Evolutionary conservation across 1,139 yeast species (phyloP).

Genomic region (Kluyveromyces sp.): DNA sequence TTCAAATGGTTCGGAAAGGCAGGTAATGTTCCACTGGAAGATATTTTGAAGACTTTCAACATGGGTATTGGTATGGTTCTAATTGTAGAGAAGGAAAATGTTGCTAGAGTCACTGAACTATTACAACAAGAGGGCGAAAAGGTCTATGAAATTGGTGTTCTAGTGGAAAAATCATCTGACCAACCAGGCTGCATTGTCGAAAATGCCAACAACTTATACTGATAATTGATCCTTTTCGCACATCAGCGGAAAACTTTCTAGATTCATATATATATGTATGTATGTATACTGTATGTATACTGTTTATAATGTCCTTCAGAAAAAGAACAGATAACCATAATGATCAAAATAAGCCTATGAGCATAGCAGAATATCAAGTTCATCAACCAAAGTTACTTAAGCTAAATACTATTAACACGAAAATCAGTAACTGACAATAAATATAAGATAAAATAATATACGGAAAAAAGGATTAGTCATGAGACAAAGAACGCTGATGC

Average conservation of each 20-base stretch:
- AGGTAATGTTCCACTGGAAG: constrained; percentile 82
- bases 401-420: too few species aligned
- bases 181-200: constrained; percentile 61
- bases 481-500: constrained; percentile 15
- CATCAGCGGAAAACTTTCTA: too few species aligned
- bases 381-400: too few species aligned
- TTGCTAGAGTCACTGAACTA: constrained; percentile 44
- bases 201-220: constrained; percentile 56
- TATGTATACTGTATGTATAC: too few species aligned
- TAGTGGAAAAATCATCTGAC: constrained; percentile 44
- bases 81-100: constrained; percentile 63
- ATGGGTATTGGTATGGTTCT: constrained; percentile 97
- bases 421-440: too few species aligned
- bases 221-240: constrained; percentile 9
- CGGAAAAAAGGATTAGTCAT: constrained; percentile 1
- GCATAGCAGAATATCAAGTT: too few species aligned
- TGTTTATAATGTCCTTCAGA: too few species aligned
- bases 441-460: too few species aligned
- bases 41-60: constrained; percentile 84
- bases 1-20: constrained; percentile 91
- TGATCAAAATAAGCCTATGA: too few species aligned
- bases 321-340: too few species aligned
- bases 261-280: too few species aligned
- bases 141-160: constrained; percentile 70
- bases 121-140: constrained; percentile 64